Evolutionary conservation across 2,329 filamentous ascomycete species (phyloP).

Genomic region (Botrytis galanthina): DNA sequence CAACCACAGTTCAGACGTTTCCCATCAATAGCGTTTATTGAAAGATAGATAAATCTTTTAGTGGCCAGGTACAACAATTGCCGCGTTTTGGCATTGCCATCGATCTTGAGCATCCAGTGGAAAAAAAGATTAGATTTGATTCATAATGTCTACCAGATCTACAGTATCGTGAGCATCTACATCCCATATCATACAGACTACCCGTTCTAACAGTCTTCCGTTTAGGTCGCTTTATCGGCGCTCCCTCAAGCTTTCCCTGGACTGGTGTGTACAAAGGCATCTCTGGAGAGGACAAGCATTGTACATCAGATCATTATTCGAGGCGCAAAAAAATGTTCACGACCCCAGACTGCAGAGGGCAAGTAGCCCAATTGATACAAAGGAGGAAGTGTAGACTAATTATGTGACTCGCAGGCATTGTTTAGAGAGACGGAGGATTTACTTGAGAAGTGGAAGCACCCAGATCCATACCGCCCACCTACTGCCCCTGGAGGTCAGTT

Average conservation of each 20-base stretch:
- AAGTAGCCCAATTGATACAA: slow-evolving; percentile 18
- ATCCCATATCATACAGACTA: neutral
- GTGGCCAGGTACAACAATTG: neutral
- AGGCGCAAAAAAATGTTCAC: slow-evolving; percentile 81
- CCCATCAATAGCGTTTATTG: slow-evolving; percentile 14
- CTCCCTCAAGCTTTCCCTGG: slow-evolving; percentile 86
- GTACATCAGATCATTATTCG: slow-evolving; percentile 93
- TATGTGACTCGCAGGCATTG: slow-evolving; percentile 59
- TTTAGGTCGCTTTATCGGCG: slow-evolving; percentile 79
- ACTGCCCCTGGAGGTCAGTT: slow-evolving; percentile 85
- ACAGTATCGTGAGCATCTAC: slow-evolving; percentile 36
- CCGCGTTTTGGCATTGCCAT: neutral
- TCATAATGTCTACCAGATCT: slow-evolving; percentile 39
- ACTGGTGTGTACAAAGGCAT: slow-evolving; percentile 92
- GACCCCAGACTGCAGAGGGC: slow-evolving; percentile 82
- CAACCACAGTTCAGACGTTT: slow-evolving; percentile 5
- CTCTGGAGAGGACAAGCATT: slow-evolving; percentile 94
- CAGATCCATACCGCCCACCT: slow-evolving; percentile 85
- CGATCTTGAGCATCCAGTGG: neutral
- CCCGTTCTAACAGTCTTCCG: neutral
- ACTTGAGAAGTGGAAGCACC: slow-evolving; percentile 94
- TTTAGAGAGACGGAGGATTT: slow-evolving; percentile 85
- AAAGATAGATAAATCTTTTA: neutral
- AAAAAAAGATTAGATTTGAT: neutral
- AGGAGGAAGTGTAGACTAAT: slow-evolving; percentile 21